Conservation (phyloP, 169 alveolate genomes). For the Plasmodium gonderi region DNA sequence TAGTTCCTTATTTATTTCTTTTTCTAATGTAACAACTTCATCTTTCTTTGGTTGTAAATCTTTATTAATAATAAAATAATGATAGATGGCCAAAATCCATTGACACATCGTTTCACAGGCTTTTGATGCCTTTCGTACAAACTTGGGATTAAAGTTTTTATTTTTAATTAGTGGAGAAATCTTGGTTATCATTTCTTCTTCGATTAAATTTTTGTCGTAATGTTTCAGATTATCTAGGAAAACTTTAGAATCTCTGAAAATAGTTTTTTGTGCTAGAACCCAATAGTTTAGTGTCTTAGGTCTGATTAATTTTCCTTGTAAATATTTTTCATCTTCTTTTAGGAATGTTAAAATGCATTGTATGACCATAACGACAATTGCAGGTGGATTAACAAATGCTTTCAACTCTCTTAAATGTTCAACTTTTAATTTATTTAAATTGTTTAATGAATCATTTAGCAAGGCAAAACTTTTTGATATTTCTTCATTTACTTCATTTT, state of each 20-base stretch:
- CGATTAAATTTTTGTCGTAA: slow-evolving; percentile 56
- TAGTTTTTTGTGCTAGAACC: slow-evolving; percentile 71
- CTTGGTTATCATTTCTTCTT: slow-evolving; percentile 69
- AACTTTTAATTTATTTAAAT: slow-evolving; percentile 65
- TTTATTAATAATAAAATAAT: slow-evolving; percentile 61
- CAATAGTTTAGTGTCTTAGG: slow-evolving; percentile 57
- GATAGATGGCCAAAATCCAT: slow-evolving; percentile 72
- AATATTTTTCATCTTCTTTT: slow-evolving; percentile 70
- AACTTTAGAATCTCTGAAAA: slow-evolving; percentile 64
- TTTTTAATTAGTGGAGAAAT: slow-evolving; percentile 59
- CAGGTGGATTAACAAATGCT: slow-evolving; percentile 66
- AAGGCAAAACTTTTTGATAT: slow-evolving; percentile 62
- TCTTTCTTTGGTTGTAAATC: slow-evolving; percentile 69
- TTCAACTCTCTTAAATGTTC: slow-evolving; percentile 75
- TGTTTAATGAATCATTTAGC: slow-evolving; percentile 51
- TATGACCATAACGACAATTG: slow-evolving; percentile 69
- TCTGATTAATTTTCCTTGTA: slow-evolving; percentile 46
- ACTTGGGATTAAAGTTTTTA: slow-evolving; percentile 68
- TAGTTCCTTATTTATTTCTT: slow-evolving; percentile 61
- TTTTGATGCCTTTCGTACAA: slow-evolving; percentile 71
- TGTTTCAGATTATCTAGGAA: slow-evolving; percentile 57
- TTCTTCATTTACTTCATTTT: slow-evolving; percentile 71
- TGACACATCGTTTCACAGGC: slow-evolving; percentile 76
- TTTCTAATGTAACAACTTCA: slow-evolving; percentile 40
- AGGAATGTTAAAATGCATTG: slow-evolving; percentile 66